Percentiles rank a stretch among this genome's conserved stretches.
These are phyloP conservation scores for Cyberlindnera bimundalis DNA, from an alignment of 805 yeast species.

Conservation along the genomic window DNA sequence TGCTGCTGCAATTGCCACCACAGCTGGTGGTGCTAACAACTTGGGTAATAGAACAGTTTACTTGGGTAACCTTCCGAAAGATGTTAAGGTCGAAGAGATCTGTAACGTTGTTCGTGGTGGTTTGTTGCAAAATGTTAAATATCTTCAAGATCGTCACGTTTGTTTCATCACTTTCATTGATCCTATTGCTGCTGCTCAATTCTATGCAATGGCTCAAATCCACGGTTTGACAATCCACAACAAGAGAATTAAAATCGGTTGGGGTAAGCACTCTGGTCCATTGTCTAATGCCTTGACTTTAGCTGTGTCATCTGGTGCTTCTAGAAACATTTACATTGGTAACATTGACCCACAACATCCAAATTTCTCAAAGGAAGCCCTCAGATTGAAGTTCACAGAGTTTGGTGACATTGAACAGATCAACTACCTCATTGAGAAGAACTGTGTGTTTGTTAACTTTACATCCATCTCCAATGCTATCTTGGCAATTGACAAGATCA, in stretches of 20 bases:
- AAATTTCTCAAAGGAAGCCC: conserved; percentile 49
- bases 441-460: conserved; percentile 25
- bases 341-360: conserved; percentile 43
- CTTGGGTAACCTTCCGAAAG: conserved; percentile 85
- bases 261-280: conserved; percentile 98
- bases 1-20: conserved; percentile 94
- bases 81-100: conserved; percentile 84
- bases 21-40: conserved; percentile 90
- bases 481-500: conserved; percentile 87
- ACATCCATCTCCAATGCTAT: conserved; percentile 87
- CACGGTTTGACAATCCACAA: conserved; percentile 86
- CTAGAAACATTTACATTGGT: conserved; percentile 90
- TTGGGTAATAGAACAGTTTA: conserved; percentile 93
- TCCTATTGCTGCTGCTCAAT: conserved; percentile 96
- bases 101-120: conserved; percentile 98
- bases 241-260: conserved; percentile 85
- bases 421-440: conserved; percentile 65
- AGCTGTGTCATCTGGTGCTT: conserved; percentile 92
- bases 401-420: conserved; percentile 96
- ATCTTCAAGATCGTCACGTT: conserved; percentile 80
- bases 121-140: conserved; percentile 75
- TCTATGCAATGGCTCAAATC: conserved; percentile 88
- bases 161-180: conserved; percentile 95
- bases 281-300: conserved; percentile 79
- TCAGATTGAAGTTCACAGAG: conserved; percentile 69